phyloP scores from a whole-genome alignment of 257 asterid species.

The Solanum pimpinellifolium region DNA sequence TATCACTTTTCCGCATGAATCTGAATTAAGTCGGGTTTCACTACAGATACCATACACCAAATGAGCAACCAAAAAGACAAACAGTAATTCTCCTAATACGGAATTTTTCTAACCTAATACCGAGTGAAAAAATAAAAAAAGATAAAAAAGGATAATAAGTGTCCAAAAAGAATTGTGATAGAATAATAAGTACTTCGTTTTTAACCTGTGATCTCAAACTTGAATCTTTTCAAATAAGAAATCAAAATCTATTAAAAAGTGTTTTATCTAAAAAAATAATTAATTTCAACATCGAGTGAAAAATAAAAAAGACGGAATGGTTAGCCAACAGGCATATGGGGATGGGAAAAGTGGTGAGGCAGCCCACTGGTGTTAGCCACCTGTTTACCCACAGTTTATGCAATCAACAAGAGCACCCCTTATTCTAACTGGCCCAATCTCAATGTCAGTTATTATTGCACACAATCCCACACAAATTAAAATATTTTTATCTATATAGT shows the following conservation, averaged over 20 bases:
- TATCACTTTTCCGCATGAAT: no score
- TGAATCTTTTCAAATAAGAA: no score
- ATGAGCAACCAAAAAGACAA: no score
- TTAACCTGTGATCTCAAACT: background rate
- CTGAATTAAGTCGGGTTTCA: no score
- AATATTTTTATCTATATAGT: background rate
- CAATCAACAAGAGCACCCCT: background rate
- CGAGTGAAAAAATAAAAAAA: no score
- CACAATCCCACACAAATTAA: background rate
- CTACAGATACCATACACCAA: no score
- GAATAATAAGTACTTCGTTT: no score
- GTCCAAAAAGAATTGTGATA: background rate
- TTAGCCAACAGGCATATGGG: background rate
- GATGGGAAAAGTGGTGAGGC: background rate
- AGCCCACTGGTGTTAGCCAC: conserved; percentile 3
- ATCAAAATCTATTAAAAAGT: rapidly evolving
- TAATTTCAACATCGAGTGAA: background rate
- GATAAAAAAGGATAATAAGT: no score
- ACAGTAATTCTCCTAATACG: no score
- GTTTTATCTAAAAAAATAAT: no score
- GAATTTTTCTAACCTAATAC: no score
- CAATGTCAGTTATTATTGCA: background rate
- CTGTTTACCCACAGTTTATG: conserved; percentile 6
- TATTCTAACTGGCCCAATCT: background rate
- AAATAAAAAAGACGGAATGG: background rate